Evolutionary conservation across 2,329 filamentous ascomycete genomes (phyloP).

Genomic region (Dactylonectria macrodidyma): DNA sequence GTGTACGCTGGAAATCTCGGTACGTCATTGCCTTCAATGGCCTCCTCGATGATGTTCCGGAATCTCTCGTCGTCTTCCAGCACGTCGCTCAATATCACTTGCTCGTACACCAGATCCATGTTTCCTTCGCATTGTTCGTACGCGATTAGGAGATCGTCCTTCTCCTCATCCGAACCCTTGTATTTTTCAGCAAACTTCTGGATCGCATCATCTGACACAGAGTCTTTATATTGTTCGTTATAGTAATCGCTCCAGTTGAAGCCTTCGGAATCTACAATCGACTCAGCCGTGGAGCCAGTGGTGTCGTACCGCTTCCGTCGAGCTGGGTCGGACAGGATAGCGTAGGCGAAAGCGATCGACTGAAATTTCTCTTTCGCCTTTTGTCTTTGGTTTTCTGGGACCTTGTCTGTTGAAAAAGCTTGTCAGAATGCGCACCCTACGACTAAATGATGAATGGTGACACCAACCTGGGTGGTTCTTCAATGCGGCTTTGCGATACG

Average conservation of each 20-base stretch:
- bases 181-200: conserved; percentile 83
- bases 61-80: conserved; percentile 90
- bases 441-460: not conserved
- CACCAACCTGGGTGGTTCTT: conserved; percentile 85
- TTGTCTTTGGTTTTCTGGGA: conserved; percentile 75
- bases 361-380: conserved; percentile 88
- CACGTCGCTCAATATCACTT: conserved; percentile 89
- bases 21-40: conserved; percentile 80
- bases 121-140: conserved; percentile 82
- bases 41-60: conserved; percentile 83
- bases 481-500: conserved; percentile 92
- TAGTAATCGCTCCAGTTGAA: conserved; percentile 96
- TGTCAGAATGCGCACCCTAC: conserved; percentile 32
- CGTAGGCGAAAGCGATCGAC: conserved; percentile 92
- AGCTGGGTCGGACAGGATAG: conserved; percentile 86
- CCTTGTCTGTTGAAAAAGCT: conserved; percentile 77
- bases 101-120: conserved; percentile 83
- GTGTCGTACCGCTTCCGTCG: conserved; percentile 90
- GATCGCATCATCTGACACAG: conserved; percentile 82
- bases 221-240: conserved; percentile 83
- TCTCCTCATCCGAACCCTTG: conserved; percentile 89
- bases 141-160: conserved; percentile 80
- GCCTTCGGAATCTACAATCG: conserved; percentile 80
- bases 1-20: conserved; percentile 78
- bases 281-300: conserved; percentile 91